Evolutionary conservation across 2,329 filamentous ascomycete genomes (phyloP).

Genomic region (Trichoderma sp.): DNA sequence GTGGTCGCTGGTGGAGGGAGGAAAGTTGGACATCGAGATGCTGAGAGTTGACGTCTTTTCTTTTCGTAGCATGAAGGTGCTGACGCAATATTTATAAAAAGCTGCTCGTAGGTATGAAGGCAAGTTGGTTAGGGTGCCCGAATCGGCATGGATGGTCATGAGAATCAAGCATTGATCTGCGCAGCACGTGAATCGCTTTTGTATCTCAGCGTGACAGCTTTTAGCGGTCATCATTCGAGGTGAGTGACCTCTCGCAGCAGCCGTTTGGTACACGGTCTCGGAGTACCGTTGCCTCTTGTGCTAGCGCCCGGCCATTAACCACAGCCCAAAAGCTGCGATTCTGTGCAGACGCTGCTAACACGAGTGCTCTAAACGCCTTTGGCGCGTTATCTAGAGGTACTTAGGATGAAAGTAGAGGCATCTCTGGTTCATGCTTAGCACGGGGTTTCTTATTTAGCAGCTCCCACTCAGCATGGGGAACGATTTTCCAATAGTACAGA

Average conservation of each 20-base stretch:
- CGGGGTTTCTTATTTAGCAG: background rate
- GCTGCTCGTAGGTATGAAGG: background rate
- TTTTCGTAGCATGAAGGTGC: background rate
- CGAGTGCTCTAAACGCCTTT: background rate
- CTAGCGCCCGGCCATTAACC: background rate
- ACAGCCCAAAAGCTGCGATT: background rate
- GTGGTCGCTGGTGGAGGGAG: background rate
- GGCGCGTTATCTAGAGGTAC: background rate
- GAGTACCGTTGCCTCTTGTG: constrained; percentile 4
- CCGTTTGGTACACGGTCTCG: background rate
- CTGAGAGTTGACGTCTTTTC: background rate
- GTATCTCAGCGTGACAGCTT: constrained; percentile 2
- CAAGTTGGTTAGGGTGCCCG: background rate
- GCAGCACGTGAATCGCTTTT: constrained; percentile 6
- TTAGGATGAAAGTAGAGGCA: background rate
- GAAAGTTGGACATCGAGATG: background rate
- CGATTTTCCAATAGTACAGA: background rate
- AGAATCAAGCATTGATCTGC: constrained; percentile 11
- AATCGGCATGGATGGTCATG: constrained; percentile 3
- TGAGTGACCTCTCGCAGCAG: background rate
- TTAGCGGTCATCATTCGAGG: background rate
- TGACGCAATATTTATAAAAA: background rate
- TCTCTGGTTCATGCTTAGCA: background rate
- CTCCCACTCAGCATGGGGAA: background rate
- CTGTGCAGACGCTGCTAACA: background rate